Evolutionary conservation across 164 flowering plant species (phyloP).

Genomic region (Vitis rotundifolia): DNA sequence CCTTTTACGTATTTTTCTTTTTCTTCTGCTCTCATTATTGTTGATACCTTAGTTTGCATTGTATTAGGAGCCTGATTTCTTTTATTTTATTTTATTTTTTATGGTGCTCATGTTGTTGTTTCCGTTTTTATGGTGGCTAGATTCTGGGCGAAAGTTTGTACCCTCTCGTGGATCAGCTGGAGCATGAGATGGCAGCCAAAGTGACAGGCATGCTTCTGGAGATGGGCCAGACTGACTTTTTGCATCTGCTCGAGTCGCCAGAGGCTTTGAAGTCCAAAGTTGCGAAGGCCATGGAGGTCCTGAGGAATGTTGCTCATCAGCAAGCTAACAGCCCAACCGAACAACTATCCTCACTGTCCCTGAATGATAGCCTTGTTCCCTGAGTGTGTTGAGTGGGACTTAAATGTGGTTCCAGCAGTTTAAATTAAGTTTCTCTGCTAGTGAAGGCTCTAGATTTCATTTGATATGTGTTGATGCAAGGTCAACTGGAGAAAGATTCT

Average conservation of each 20-base stretch:
- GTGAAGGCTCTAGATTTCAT: not conserved
- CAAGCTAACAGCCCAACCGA: constrained; percentile 45
- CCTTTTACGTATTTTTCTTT: not conserved
- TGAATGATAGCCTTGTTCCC: constrained; percentile 52
- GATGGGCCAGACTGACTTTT: constrained; percentile 85
- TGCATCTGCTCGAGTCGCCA: constrained; percentile 81
- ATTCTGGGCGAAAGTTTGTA: constrained; percentile 80
- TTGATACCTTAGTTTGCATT: too few species aligned
- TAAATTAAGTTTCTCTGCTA: not conserved
- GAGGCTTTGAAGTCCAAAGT: constrained; percentile 80
- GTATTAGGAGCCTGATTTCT: too few species aligned
- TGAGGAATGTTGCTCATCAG: constrained; percentile 61
- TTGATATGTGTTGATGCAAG: too few species aligned
- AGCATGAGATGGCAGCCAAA: constrained; percentile 71
- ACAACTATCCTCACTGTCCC: constrained; percentile 59
- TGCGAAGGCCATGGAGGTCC: constrained; percentile 78
- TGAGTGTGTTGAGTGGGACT: constrained; percentile 14
- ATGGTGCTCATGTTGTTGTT: not conserved
- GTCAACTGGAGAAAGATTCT: too few species aligned
- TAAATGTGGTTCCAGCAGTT: not conserved
- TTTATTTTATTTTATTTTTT: not conserved
- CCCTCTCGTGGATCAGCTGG: constrained; percentile 77
- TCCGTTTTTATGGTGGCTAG: constrained; percentile 21
- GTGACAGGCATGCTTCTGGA: constrained; percentile 90
- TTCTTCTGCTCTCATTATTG: too few species aligned